These are phyloP conservation scores for Emmonsiellopsis sp. DNA, from an alignment of 2,329 filamentous ascomycete species.

Conservation along the genomic window DNA sequence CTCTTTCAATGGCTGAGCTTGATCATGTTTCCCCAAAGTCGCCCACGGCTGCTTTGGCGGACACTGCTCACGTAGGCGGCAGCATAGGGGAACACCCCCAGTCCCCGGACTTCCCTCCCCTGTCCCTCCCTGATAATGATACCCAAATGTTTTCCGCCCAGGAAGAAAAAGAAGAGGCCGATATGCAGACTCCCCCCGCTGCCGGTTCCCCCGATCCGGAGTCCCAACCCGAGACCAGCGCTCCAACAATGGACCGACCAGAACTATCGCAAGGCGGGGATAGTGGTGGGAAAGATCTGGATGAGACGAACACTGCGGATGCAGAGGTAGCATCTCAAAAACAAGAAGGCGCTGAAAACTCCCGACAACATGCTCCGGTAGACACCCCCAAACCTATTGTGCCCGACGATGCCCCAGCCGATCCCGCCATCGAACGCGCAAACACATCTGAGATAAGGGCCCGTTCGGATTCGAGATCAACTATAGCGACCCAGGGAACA, in stretches of 20 bases:
- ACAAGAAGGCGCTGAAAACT: background rate
- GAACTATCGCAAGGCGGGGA: background rate
- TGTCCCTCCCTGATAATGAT: background rate
- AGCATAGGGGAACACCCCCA: background rate
- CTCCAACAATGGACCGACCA: background rate
- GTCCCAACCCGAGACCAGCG: background rate
- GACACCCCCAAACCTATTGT: background rate
- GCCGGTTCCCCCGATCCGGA: background rate
- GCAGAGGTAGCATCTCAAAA: background rate
- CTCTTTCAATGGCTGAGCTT: slow-evolving; percentile 34
- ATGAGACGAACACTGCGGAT: background rate
- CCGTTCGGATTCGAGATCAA: slow-evolving; percentile 54
- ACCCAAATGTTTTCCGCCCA: too few relatives aligned
- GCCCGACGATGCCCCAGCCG: background rate
- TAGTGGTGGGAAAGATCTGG: background rate
- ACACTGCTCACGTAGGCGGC: background rate
- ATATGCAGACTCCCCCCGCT: background rate
- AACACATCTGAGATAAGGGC: slow-evolving; percentile 5
- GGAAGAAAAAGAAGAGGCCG: background rate
- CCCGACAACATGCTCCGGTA: background rate
- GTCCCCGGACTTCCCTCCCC: background rate
- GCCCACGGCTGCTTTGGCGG: slow-evolving; percentile 1
- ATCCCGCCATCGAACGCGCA: background rate
- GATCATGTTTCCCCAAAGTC: slow-evolving; percentile 12
- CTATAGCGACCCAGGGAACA: slow-evolving; percentile 43